phyloP scores from a whole-genome alignment of 2,329 filamentous ascomycete species.

The Nemania sp. region DNA sequence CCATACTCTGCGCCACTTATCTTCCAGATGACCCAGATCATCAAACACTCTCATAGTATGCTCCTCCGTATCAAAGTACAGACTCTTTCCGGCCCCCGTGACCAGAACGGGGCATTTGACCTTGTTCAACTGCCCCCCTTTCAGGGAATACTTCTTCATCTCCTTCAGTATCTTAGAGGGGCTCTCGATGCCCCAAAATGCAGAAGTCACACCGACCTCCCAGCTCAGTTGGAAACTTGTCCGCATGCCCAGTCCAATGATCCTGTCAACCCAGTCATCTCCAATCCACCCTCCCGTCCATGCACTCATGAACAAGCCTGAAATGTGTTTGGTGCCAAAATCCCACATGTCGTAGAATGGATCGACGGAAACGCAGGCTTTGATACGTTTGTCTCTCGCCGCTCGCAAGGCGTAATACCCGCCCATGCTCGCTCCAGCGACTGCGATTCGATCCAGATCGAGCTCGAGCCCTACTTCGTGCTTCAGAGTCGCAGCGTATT shows the following conservation, averaged over 20 bases:
- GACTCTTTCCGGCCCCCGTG: neutral
- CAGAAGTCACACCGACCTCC: neutral
- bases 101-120: neutral
- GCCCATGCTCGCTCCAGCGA: slow-evolving; percentile 47
- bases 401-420: slow-evolving; percentile 51
- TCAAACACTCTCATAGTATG: neutral
- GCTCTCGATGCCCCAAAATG: neutral
- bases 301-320: neutral
- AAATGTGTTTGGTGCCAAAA: neutral
- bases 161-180: neutral
- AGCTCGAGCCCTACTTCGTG: slow-evolving; percentile 33
- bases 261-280: neutral
- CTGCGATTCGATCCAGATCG: slow-evolving; percentile 43
- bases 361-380: slow-evolving; percentile 43
- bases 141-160: neutral
- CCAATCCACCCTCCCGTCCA: neutral
- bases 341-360: neutral
- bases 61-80: neutral
- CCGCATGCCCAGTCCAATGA: neutral
- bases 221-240: neutral
- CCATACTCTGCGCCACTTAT: neutral
- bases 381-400: slow-evolving; percentile 46
- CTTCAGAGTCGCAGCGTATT: neutral
- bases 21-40: neutral
- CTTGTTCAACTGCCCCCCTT: neutral